Evolutionary conservation across 345 rosid species (phyloP), one percentile per base, ranked within the genome.

Genomic region (Acer yangbiense): DNA sequence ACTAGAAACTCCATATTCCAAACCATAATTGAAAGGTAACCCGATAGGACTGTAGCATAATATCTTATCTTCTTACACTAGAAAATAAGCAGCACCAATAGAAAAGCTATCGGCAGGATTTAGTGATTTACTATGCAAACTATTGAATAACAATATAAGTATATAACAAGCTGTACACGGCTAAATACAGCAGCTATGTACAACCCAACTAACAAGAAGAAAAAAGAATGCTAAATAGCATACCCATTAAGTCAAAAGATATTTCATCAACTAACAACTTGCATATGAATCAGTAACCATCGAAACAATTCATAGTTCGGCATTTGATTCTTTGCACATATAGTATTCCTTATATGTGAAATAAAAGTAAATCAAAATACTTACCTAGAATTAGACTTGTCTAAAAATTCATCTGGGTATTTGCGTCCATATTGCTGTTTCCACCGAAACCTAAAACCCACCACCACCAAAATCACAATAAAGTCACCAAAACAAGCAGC

Each of bases 401-500:
- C 92, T 83, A 92, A 85, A 79, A 96, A 90, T 84, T 94, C 98
- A 85, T 96, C 97, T 6, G 99, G 99, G 72, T 94, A 96, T 79
- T 85, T 86, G 71, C 95, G 90, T 35, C 92, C 86, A 80, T 87
- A 92, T 76, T 96, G 98, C 78, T 94, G 98, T 73, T 78, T 73
- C 99, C 98, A 92, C 43, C 95, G 88, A 79, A 94, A 96, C 77
- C 99, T 96, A 9, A 71, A n/a, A 32, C 54, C 61, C 69, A 70
- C 82, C 78, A 35, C 35, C 29, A 39, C 18, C 55, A 14, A 68
- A 67, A 18, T 23, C 75, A 63, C 20, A 32, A 70, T 35, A 12
- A 46, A 46, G 50, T 46, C 50, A 7, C 52, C 21, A 21, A 14
- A 64, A 70, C 25, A 32, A 74, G 43, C 16, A 35, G 55, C 32